These are phyloP conservation scores for Aureobasidium zeae DNA, from an alignment of 2,329 filamentous ascomycete species.

Conservation along the genomic window DNA sequence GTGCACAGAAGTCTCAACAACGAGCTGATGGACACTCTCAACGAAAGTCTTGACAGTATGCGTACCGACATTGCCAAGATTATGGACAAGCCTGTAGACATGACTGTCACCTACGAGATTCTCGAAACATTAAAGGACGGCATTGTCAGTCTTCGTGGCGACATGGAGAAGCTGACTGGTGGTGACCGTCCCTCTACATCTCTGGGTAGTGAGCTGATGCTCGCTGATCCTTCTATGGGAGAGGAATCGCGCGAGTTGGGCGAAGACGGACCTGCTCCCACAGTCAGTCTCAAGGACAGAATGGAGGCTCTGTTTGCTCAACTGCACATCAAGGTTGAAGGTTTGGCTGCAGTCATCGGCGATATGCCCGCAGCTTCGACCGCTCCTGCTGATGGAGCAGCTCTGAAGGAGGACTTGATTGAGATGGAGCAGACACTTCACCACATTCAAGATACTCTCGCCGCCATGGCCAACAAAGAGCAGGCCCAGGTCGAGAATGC, in stretches of 20 bases:
- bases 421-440: constrained; percentile 38
- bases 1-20: constrained; percentile 45
- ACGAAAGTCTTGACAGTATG: constrained; percentile 64
- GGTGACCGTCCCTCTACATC: constrained; percentile 36
- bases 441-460: constrained; percentile 53
- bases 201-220: constrained; percentile 45
- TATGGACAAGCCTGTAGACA: constrained; percentile 67
- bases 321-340: constrained; percentile 74
- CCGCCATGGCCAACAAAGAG: constrained; percentile 39
- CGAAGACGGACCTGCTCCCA: constrained; percentile 18
- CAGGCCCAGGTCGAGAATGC: constrained; percentile 39
- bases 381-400: constrained; percentile 25
- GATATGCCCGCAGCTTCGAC: constrained; percentile 35
- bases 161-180: constrained; percentile 70
- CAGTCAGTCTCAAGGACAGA: constrained; percentile 54
- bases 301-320: constrained; percentile 76
- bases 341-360: constrained; percentile 51
- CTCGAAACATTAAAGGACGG: constrained; percentile 80
- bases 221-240: constrained; percentile 44
- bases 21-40: constrained; percentile 52
- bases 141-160: constrained; percentile 61
- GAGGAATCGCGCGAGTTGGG: constrained; percentile 27
- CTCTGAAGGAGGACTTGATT: constrained; percentile 46
- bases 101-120: constrained; percentile 82
- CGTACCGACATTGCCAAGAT: constrained; percentile 66